Evolutionary conservation across 2,329 filamentous ascomycete species (phyloP), one percentile per base, ranked within the genome.

Genomic region (Epichloe typhina): DNA sequence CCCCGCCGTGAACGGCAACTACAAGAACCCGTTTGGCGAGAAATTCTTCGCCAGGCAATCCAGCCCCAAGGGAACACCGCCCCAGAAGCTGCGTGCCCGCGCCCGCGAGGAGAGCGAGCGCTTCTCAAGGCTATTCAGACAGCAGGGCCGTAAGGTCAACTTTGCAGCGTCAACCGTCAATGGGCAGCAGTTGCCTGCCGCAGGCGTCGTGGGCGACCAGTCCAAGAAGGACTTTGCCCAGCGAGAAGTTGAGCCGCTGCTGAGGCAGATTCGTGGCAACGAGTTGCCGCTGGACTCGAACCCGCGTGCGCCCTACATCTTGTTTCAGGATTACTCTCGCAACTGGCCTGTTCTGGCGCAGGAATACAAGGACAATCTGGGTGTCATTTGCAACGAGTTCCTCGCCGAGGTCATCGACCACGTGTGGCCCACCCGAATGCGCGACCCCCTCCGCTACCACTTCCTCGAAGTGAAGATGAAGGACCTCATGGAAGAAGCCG

Each of bases 301-400:
- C 56, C 73, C 73, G 0, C 67, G 73, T 33, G 73, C 73, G 0
- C 72, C 74, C 2, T 76, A 76, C 60, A 76, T 76, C 58, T 65
- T 76, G 12, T 76, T 76, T 61, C 73, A 76, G 50, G 72, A 72
- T 52, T 76, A 75, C 56, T 74, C 72, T 2, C 69, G 72, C 52
- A 72, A 73, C 59, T 76, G 73, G 73, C 71, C 73, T 3, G 64
- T 66, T n/a, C 63, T 76, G 12, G 73, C 73, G 0, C 71, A 72
- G 49, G 73, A 76, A 58, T 74, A 75, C 64, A 76, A 75, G 64
- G 73, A 76, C 54, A 76, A 76, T 46, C 66, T 76, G 0, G 69
- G 71, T 15, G 73, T 76, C 19, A 74, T 76, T 35, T 76, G 74
- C 63, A 74, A 74, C 58, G 73, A 76, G 61, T 76, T 76, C 39